Evolutionary conservation across 2,329 filamentous ascomycete species (phyloP), one percentile per base, ranked within the genome.

Genomic region (Colletotrichum gloeosporioides): DNA sequence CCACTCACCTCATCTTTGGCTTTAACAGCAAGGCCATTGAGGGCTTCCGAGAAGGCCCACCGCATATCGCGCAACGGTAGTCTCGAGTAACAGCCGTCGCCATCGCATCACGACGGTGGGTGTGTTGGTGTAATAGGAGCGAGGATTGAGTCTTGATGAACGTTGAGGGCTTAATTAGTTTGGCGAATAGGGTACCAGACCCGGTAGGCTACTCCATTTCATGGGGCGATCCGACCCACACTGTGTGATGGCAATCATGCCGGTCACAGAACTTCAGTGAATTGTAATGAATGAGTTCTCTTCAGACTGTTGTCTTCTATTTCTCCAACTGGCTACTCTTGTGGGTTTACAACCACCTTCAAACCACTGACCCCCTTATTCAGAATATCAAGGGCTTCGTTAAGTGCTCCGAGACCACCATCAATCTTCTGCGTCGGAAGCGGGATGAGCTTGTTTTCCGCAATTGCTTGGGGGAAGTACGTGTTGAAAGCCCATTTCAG

Each of bases 301-400:
- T 49, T 49, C 9, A 12, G 22, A 49, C 10, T 49, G 9, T 49
- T 22, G 10, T 22, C 44, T 22, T 22, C 22, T 2, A 10, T 18
- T n/a, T 25, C 16, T 29, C 15, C 16, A n/a, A 31, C 13, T 61
- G 6, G 22, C 59, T 55, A 74, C 9, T 64, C 62, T 2, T 44
- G 62, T 18, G 44, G 71, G 15, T 74, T 44, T 8, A 74, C 59
- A 27, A 59, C 71, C 8, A 74, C 71, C 44, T 74, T 74, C 18
- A n/a, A 13, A 15, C 71, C 67, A 10, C 71, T 74, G 15, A 74
- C 67, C 31, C 67, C 71, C 12, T 65, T 71, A 12, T 63, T 62
- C 18, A 74, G n/a, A 25, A 71, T 39, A 18, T 74, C 71, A 16
- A 71, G 31, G 4, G 71, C 67, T 29, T 74, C 32, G 8, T 74